Evolutionary conservation across 2,329 filamentous ascomycete species (phyloP), one percentile per base, ranked within the genome.

Genomic region (Penicillium sp.): DNA sequence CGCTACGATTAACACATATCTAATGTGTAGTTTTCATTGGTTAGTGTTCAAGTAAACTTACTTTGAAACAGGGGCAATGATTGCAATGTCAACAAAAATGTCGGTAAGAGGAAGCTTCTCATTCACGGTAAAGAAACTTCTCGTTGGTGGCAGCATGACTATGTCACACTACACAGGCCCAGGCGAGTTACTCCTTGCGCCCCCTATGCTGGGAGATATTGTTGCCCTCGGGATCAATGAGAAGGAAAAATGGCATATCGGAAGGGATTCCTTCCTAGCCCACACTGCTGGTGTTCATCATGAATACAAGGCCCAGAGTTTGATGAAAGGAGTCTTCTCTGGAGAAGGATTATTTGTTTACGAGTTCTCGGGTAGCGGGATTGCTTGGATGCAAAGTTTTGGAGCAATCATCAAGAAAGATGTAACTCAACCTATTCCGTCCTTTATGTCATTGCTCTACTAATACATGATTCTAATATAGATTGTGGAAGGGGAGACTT

Each of bases 361-460:
- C 74, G 92, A 90, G 72, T 88, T 97, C 10, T 84, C 80, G 14
- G 93, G 93, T 0, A 83, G n/a, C 80, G 7, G 94, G 94, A 0
- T 78, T 97, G 35, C 69, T 96, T 99, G 93, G 90, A 81, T 97
- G 44, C 89, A 90, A 9, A 96, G 90, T 68, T 94, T 99, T 67
- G 94, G 94, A 7, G 94, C 94, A 6, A 96, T 99, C 58, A 90
- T 97, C 59, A 84, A 89, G 67, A 97, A 97, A 77, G 91, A 97
- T 72, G 90, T 95, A 71, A n/a, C n/a, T n/a, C n/a, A n/a, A n/a
- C n/a, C n/a, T n/a, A n/a, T n/a, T n/a, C n/a, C n/a, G n/a, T n/a
- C n/a, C n/a, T n/a, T n/a, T n/a, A n/a, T n/a, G n/a, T n/a, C n/a
- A n/a, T n/a, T n/a, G n/a, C n/a, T n/a, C n/a, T n/a, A n/a, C n/a